Evolutionary conservation across 768 basidiomycete species (phyloP).

Genomic region (Pleurotus djamor): DNA sequence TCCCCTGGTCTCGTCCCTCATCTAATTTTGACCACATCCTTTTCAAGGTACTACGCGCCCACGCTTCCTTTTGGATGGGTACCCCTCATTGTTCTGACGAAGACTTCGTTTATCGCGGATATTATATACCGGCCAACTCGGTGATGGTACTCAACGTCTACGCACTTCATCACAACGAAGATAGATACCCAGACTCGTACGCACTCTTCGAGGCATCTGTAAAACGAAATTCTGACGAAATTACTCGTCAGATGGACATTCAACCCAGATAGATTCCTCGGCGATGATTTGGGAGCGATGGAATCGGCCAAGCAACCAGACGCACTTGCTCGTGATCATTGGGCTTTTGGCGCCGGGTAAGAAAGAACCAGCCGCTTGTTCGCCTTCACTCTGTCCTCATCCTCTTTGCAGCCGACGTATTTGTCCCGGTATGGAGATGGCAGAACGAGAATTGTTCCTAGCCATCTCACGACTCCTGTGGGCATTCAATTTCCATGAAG

Average conservation of each 20-base stretch:
- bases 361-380: conserved; percentile 7
- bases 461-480: conserved; percentile 31
- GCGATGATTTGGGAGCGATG: conserved; percentile 18
- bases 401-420: conserved; percentile 20
- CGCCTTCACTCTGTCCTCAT: background rate
- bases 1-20: background rate
- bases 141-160: conserved; percentile 25
- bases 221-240: background rate
- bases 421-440: conserved; percentile 30
- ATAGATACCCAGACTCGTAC: conserved; percentile 28
- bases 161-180: conserved; percentile 20
- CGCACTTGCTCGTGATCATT: conserved; percentile 30
- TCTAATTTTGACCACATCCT: background rate
- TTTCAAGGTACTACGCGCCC: conserved; percentile 16
- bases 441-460: conserved; percentile 31
- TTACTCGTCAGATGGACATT: conserved; percentile 17
- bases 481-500: conserved; percentile 23
- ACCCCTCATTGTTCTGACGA: conserved; percentile 22
- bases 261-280: conserved; percentile 31
- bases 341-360: conserved; percentile 35
- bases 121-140: conserved; percentile 24
- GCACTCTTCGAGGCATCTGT: background rate
- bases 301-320: conserved; percentile 28
- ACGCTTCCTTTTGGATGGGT: conserved; percentile 21
- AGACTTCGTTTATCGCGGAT: conserved; percentile 28